Conservation (phyloP, 257 asterid genomes). For the Haberlea rhodopensis region DNA sequence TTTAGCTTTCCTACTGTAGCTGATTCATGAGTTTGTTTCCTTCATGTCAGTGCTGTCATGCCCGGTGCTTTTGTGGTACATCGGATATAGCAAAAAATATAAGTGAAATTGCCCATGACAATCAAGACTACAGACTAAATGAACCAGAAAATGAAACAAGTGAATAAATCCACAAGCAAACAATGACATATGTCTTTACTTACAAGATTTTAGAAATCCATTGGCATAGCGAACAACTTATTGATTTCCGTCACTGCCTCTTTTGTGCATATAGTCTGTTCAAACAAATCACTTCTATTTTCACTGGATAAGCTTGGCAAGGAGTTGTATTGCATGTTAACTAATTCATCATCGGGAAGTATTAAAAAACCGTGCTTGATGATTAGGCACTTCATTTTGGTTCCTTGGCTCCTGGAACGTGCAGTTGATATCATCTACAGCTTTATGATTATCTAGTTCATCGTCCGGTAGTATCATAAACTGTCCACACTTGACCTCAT, state of each 20-base stretch:
- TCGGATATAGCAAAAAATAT: not conserved
- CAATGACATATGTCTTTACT: constrained; percentile 27
- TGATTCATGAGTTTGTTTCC: constrained; percentile 19
- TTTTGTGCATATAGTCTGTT: constrained; percentile 70
- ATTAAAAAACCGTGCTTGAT: constrained; percentile 6
- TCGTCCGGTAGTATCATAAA: constrained; percentile 47
- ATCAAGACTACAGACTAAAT: not conserved
- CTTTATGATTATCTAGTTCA: constrained; percentile 21
- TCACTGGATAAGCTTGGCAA: constrained; percentile 21
- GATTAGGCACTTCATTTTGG: constrained; percentile 21
- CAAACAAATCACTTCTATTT: constrained; percentile 34
- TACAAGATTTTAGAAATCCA: constrained; percentile 62
- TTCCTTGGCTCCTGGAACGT: constrained; percentile 1
- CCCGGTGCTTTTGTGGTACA: not conserved
- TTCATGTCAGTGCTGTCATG: constrained; percentile 5
- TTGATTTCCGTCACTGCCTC: constrained; percentile 91
- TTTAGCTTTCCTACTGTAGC: not conserved
- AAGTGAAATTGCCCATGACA: not conserved
- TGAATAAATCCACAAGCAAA: constrained; percentile 10
- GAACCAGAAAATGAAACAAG: constrained; percentile 7
- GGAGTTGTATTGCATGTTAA: constrained; percentile 17
- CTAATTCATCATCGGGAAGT: not conserved
- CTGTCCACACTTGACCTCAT: constrained; percentile 21
- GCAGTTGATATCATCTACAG: not conserved
- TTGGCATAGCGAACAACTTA: constrained; percentile 78